Conservation (phyloP, 768 basidiomycete species). For the Tulasnella sp. region DNA sequence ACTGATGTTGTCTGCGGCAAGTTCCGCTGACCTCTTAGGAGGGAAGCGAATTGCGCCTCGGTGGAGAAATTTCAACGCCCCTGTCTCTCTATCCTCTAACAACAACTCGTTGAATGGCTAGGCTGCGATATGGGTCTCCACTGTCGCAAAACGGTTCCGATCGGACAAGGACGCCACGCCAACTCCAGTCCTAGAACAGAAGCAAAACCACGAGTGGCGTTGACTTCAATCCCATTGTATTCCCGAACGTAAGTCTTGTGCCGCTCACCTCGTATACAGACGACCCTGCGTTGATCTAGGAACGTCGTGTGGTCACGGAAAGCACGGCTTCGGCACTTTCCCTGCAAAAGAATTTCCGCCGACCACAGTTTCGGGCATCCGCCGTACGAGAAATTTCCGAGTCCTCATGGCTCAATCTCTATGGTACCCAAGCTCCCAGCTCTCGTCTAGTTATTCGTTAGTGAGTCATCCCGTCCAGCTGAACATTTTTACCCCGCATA, state of each 20-base stretch:
- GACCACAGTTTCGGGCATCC: neutral
- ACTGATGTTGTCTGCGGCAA: neutral
- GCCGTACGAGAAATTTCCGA: neutral
- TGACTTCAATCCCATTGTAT: neutral
- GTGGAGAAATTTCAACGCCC: neutral
- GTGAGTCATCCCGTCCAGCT: neutral
- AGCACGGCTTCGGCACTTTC: neutral
- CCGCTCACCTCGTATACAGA: neutral
- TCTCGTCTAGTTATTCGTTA: neutral
- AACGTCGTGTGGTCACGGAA: neutral
- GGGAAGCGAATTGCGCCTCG: neutral
- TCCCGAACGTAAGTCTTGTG: neutral
- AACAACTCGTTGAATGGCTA: neutral
- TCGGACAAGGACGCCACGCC: neutral
- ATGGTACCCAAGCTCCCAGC: neutral
- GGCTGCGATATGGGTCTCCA: neutral
- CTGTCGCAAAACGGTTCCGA: neutral
- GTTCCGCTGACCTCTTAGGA: neutral
- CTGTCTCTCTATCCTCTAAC: neutral
- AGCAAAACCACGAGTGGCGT: neutral
- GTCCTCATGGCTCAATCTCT: neutral
- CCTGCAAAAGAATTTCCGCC: conserved; percentile 4
- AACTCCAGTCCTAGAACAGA: neutral
- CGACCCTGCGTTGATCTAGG: neutral
- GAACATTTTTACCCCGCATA: conserved; percentile 1